phyloP scores from a whole-genome alignment of 306 rosid species.

The Malus asiatica region DNA sequence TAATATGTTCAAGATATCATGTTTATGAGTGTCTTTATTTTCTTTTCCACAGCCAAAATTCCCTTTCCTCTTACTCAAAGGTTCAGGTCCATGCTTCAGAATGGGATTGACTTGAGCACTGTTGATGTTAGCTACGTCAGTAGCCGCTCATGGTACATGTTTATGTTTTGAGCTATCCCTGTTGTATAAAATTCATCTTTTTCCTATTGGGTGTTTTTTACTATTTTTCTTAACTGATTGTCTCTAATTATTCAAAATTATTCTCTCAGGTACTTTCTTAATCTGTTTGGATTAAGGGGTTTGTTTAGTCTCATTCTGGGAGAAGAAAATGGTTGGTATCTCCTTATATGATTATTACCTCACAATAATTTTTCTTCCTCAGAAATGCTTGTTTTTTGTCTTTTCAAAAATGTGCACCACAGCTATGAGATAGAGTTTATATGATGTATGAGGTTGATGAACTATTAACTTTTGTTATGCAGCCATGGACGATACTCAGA shows the following conservation, averaged over 20 bases:
- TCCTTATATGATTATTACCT: neutral
- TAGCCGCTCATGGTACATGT: slow-evolving; percentile 88
- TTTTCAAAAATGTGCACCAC: neutral
- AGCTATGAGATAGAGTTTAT: neutral
- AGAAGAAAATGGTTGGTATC: slow-evolving; percentile 89
- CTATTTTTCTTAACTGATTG: neutral
- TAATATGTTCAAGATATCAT: neutral
- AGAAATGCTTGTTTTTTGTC: neutral
- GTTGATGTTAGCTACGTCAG: slow-evolving; percentile 99
- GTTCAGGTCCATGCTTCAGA: slow-evolving; percentile 93
- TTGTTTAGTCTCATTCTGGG: slow-evolving; percentile 97
- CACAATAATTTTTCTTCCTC: neutral
- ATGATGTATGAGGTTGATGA: slow-evolving; percentile 6
- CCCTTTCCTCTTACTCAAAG: slow-evolving; percentile 98
- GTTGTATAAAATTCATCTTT: neutral
- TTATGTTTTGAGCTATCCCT: slow-evolving; percentile 1
- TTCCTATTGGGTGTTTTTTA: neutral
- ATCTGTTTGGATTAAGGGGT: slow-evolving; percentile 95
- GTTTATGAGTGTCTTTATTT: neutral
- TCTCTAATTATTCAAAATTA: slow-evolving; percentile 3
- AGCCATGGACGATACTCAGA: slow-evolving; percentile 97
- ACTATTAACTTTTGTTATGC: slow-evolving; percentile 28
- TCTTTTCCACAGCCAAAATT: slow-evolving; percentile 72
- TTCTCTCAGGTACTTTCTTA: slow-evolving; percentile 84
- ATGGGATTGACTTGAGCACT: slow-evolving; percentile 98